A percentile compares a stretch with the other conserved stretches of the same genome.
Conservation (phyloP, 768 basidiomycete genomes). For the Hygrophorus russula region DNA sequence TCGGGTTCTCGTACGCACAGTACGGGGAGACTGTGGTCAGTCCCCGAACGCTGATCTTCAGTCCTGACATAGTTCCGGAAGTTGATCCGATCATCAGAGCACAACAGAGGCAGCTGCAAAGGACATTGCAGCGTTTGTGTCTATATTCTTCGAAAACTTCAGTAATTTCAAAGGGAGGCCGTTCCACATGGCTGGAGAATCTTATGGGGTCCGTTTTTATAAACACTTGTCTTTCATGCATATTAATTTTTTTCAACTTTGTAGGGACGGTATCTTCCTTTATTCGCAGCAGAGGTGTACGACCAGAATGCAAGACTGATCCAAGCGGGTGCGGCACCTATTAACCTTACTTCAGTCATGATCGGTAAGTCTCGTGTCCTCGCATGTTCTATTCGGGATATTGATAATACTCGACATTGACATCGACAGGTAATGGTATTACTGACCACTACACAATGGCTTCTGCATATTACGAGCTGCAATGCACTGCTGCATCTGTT, state of each 20-base stretch:
- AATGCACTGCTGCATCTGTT: constrained; percentile 33
- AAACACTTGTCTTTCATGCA: background rate
- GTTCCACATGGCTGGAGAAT: constrained; percentile 65
- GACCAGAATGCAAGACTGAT: constrained; percentile 54
- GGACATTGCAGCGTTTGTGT: constrained; percentile 61
- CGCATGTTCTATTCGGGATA: constrained; percentile 8
- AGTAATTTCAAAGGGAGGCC: constrained; percentile 53
- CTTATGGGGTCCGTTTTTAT: constrained; percentile 48
- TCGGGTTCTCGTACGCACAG: constrained; percentile 55
- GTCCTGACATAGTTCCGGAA: background rate
- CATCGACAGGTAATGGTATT: constrained; percentile 32
- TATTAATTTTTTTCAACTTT: background rate
- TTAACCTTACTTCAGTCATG: constrained; percentile 64
- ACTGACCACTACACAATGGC: constrained; percentile 33
- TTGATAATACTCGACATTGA: background rate
- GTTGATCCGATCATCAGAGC: constrained; percentile 22
- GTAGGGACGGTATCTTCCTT: constrained; percentile 59
- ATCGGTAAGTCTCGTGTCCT: constrained; percentile 31
- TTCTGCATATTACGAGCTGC: constrained; percentile 24
- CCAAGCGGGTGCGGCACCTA: constrained; percentile 38
- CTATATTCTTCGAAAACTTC: constrained; percentile 69
- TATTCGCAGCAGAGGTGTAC: constrained; percentile 67
- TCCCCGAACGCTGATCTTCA: background rate
- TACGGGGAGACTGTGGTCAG: constrained; percentile 48
- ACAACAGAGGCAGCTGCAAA: constrained; percentile 58